These are phyloP conservation scores for Nannochloris sp. DNA, from an alignment of 139 green algal species.

Conservation along the genomic window DNA sequence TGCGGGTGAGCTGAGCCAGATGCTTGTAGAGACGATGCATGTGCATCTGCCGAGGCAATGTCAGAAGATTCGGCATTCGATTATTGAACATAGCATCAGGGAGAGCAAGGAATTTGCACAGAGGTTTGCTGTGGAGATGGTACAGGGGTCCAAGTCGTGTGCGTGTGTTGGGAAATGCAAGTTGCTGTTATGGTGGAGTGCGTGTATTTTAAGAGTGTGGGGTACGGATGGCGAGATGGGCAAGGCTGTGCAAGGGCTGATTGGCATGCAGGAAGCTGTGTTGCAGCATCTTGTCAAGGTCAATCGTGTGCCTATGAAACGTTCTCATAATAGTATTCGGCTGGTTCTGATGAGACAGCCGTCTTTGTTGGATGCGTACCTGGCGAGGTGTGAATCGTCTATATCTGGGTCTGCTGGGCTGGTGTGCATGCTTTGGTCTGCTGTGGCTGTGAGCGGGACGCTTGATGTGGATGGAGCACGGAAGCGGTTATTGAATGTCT, in stretches of 20 bases:
- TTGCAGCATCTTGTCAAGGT: background rate
- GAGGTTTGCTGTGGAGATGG: no score
- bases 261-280: background rate
- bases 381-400: no score
- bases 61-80: background rate
- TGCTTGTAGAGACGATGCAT: background rate
- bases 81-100: no score
- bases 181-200: background rate
- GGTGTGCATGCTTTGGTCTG: no score
- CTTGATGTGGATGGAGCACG: background rate
- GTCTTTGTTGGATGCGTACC: background rate
- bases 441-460: background rate
- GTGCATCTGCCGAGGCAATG: background rate
- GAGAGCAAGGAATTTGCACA: no score
- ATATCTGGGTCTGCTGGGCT: no score
- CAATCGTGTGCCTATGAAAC: background rate
- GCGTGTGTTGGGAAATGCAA: background rate
- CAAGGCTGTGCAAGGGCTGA: background rate
- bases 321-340: background rate
- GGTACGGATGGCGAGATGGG: background rate
- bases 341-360: background rate
- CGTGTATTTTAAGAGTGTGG: background rate
- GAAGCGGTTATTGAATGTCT: conserved; percentile 11
- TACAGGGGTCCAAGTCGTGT: no score
- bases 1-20: background rate